Evolutionary conservation across 208 protist species (phyloP).

Genomic region (Trypanosoma congolense): DNA sequence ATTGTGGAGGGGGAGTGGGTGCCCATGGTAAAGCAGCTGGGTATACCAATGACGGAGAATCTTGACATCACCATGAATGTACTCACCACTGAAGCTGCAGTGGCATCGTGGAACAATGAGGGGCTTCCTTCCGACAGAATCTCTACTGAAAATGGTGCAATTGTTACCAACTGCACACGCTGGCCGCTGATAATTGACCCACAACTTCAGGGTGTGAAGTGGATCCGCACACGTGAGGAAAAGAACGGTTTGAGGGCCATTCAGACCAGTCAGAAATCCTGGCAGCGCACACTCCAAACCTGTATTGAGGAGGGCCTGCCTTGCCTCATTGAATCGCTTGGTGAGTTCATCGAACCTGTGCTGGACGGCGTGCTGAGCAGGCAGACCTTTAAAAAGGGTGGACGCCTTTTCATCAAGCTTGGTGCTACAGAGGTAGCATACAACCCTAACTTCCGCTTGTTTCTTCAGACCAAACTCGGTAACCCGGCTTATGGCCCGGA

Average conservation of each 20-base stretch:
- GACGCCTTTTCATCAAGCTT: constrained; percentile 91
- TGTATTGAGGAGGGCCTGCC: constrained; percentile 91
- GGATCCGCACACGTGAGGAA: constrained; percentile 95
- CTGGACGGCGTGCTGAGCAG: constrained; percentile 96
- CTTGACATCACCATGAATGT: constrained; percentile 92
- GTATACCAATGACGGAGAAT: constrained; percentile 92
- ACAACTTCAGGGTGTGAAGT: constrained; percentile 97
- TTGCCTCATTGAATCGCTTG: constrained; percentile 95
- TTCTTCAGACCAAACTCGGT: constrained; percentile 97
- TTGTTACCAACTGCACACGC: constrained; percentile 93
- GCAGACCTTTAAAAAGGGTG: constrained; percentile 92
- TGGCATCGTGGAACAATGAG: constrained; percentile 97
- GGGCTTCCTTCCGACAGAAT: constrained; percentile 95
- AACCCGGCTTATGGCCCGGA: constrained; percentile 99
- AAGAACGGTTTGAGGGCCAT: constrained; percentile 92
- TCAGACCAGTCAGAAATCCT: constrained; percentile 89
- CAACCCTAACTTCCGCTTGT: constrained; percentile 94
- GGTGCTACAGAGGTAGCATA: constrained; percentile 96
- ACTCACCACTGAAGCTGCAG: constrained; percentile 85
- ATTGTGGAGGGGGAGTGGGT: constrained; percentile 93
- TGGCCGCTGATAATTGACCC: constrained; percentile 99
- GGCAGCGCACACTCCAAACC: constrained; percentile 88
- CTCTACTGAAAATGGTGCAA: constrained; percentile 97
- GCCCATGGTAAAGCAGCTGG: constrained; percentile 81
- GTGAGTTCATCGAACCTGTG: constrained; percentile 96